These are phyloP conservation scores for Galeopsis tetrahit DNA, from an alignment of 257 asterid species.

Conservation along the genomic window DNA sequence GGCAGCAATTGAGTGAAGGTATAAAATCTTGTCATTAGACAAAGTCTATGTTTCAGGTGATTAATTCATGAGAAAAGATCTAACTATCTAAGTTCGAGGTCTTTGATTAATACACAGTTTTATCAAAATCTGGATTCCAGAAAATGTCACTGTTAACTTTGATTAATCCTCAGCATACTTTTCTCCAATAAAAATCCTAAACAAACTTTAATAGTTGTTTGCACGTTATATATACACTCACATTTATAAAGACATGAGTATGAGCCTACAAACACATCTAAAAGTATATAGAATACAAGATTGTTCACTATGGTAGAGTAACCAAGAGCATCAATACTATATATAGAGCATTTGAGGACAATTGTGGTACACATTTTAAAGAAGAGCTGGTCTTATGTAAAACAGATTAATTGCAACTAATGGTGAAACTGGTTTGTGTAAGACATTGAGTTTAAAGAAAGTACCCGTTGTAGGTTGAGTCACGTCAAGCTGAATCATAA, in stretches of 20 bases:
- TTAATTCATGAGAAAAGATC: neutral
- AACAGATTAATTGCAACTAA: too few species aligned
- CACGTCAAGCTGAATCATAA: slow-evolving; percentile 85
- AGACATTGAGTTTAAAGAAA: neutral
- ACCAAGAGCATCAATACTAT: neutral
- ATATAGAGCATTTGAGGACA: neutral
- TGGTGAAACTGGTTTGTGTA: too few species aligned
- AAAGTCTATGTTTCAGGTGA: neutral
- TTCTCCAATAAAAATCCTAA: neutral
- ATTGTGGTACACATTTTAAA: slow-evolving; percentile 13
- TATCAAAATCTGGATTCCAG: neutral
- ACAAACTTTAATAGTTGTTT: neutral
- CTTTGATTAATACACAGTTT: neutral
- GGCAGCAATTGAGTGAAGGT: neutral
- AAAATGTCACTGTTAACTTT: neutral
- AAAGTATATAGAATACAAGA: neutral
- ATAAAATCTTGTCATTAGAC: neutral
- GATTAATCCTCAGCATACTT: neutral
- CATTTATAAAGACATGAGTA: neutral
- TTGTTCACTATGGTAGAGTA: neutral
- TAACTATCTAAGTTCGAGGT: neutral
- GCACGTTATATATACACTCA: slow-evolving; percentile 1
- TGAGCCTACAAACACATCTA: neutral
- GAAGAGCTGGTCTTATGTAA: too few species aligned
- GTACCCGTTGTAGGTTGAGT: slow-evolving; percentile 70